A percentile compares a stretch with the other conserved stretches of the same genome.
These are phyloP conservation scores for Oehlia diaphana DNA, from an alignment of 192 early-diverging fungal species.

Conservation along the genomic window DNA sequence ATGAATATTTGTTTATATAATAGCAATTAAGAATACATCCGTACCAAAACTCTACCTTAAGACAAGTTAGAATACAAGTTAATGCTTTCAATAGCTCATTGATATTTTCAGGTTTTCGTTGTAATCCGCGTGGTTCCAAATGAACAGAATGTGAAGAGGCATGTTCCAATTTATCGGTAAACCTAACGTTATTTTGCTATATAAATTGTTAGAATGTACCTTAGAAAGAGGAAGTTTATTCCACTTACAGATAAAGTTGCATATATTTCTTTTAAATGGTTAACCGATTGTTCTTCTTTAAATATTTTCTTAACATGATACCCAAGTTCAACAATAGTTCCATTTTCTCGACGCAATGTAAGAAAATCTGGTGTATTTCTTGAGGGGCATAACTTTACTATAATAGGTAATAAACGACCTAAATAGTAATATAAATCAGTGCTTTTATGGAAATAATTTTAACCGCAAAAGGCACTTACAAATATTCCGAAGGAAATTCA, in stretches of 20 bases:
- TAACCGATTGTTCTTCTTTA: no score
- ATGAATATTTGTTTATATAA: no score
- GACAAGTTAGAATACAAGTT: background rate
- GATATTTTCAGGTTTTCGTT: background rate
- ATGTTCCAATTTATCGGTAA: background rate
- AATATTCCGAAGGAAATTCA: conserved; percentile 21
- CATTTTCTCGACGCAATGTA: background rate
- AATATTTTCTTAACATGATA: no score
- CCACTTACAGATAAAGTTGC: background rate
- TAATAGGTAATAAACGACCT: conserved; percentile 26
- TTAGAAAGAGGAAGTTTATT: no score
- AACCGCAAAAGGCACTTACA: background rate
- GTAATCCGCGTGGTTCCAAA: background rate
- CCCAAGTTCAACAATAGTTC: conserved; percentile 4
- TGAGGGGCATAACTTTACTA: conserved; percentile 4
- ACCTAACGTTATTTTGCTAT: conserved; percentile 3
- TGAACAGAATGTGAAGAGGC: background rate
- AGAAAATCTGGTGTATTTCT: conserved; percentile 22
- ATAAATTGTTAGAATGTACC: conserved; percentile 13
- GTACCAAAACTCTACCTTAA: no score
- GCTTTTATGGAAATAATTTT: conserved; percentile 3
- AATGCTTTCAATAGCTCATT: conserved; percentile 11
- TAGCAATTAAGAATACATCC: no score
- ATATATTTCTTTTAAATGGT: no score
- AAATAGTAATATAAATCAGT: conserved; percentile 6